Evolutionary conservation across 257 asterid genomes (phyloP).

Genomic region (Osmanthus fragrans): DNA sequence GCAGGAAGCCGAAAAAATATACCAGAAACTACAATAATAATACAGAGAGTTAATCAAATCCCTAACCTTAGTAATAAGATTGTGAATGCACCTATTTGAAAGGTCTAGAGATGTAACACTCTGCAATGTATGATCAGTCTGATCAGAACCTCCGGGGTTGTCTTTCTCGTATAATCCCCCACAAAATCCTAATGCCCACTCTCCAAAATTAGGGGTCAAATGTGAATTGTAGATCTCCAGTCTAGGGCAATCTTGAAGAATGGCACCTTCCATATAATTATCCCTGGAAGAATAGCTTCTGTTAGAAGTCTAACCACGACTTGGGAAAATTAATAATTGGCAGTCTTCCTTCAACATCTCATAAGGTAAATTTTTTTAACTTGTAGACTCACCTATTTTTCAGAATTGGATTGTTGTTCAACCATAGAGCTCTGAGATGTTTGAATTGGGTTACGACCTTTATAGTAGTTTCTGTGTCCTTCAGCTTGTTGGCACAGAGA

Average conservation of each 20-base stretch:
- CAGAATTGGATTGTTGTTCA: constrained; percentile 68
- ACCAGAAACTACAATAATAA: constrained; percentile 6
- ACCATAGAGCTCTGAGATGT: constrained; percentile 88
- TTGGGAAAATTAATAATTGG: constrained; percentile 12
- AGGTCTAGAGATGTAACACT: constrained; percentile 72
- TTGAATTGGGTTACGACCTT: constrained; percentile 59
- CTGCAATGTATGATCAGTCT: constrained; percentile 46
- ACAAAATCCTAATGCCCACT: constrained; percentile 94
- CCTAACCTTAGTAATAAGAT: constrained; percentile 69
- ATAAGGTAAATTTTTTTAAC: constrained; percentile 9
- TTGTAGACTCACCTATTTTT: constrained; percentile 50
- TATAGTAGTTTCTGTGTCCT: constrained; percentile 48
- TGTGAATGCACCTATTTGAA: constrained; percentile 69
- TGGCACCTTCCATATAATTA: constrained; percentile 49
- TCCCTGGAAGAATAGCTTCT: constrained; percentile 37
- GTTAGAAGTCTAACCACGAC: constrained; percentile 18
- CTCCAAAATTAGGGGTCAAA: constrained; percentile 70
- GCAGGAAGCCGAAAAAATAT: not conserved
- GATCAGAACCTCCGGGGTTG: constrained; percentile 54
- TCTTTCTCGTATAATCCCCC: constrained; percentile 71
- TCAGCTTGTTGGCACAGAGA: constrained; percentile 73
- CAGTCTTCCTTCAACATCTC: constrained; percentile 8
- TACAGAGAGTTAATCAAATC: constrained; percentile 8
- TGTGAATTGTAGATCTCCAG: constrained; percentile 77
- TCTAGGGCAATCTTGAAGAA: constrained; percentile 50